These are phyloP conservation scores for Ophiostoma himal-ulmi DNA, from an alignment of 2,329 filamentous ascomycete genomes.

Conservation along the genomic window DNA sequence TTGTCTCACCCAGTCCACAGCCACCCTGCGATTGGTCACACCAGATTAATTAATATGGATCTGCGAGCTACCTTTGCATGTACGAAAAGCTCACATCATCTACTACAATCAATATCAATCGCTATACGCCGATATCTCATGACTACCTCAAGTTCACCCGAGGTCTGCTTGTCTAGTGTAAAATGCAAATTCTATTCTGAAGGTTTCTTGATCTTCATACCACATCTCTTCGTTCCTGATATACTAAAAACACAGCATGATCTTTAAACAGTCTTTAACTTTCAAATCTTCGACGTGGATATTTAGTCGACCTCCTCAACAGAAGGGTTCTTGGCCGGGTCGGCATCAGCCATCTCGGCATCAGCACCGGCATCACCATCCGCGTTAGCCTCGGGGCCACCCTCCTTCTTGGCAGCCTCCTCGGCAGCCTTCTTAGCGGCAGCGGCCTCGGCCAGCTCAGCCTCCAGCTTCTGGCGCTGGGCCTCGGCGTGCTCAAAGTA, in stretches of 20 bases:
- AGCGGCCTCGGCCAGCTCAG: slow-evolving; percentile 70
- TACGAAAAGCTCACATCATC: too few relatives aligned
- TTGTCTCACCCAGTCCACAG: background rate
- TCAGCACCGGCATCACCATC: slow-evolving; percentile 42
- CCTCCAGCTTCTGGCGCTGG: slow-evolving; percentile 72
- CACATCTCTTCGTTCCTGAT: background rate
- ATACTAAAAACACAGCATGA: slow-evolving; percentile 6
- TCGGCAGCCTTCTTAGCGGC: slow-evolving; percentile 65
- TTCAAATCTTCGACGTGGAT: too few relatives aligned
- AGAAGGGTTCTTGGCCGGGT: slow-evolving; percentile 32
- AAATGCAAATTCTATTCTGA: slow-evolving; percentile 10
- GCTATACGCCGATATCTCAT: too few relatives aligned
- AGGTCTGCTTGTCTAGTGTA: background rate
- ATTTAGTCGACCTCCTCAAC: slow-evolving; percentile 25
- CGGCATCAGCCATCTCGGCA: slow-evolving; percentile 60
- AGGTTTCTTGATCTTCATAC: slow-evolving; percentile 13
- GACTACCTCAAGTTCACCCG: background rate
- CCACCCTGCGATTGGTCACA: background rate
- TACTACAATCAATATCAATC: background rate
- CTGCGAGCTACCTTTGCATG: background rate
- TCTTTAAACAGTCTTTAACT: background rate
- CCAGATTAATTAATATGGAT: background rate
- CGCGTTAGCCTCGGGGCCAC: slow-evolving; percentile 39
- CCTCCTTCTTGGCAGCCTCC: slow-evolving; percentile 42
- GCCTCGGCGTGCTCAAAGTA: slow-evolving; percentile 92